Conservation (phyloP, 805 yeast species). For the Wickerhamiella nectarea region DNA sequence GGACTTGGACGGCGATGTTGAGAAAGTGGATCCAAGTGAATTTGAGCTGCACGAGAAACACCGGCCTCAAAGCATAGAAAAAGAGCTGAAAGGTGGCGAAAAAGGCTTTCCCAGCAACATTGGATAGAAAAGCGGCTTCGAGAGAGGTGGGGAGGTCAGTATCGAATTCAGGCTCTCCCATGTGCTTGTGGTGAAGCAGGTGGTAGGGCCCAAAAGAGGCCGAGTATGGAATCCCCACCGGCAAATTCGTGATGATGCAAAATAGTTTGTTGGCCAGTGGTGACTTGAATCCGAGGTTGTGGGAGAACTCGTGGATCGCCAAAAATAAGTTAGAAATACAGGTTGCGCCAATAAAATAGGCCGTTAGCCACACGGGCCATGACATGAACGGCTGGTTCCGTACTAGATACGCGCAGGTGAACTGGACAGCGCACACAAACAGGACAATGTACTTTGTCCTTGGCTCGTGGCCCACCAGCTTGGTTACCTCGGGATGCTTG, state of each 20-base stretch:
- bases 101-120: slow-evolving; percentile 73
- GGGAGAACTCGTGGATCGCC: slow-evolving; percentile 80
- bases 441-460: slow-evolving; percentile 62
- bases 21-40: slow-evolving; percentile 63
- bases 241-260: slow-evolving; percentile 64
- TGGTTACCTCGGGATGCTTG: slow-evolving; percentile 65
- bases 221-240: slow-evolving; percentile 81
- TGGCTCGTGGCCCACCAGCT: slow-evolving; percentile 78
- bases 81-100: slow-evolving; percentile 82
- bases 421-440: slow-evolving; percentile 55
- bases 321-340: slow-evolving; percentile 71
- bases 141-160: slow-evolving; percentile 75
- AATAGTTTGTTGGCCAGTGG: slow-evolving; percentile 68
- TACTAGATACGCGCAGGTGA: slow-evolving; percentile 47
- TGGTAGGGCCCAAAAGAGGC: slow-evolving; percentile 87
- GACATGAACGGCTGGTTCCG: slow-evolving; percentile 40
- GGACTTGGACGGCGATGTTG: slow-evolving; percentile 47
- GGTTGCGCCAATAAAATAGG: slow-evolving; percentile 77
- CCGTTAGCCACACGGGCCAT: slow-evolving; percentile 43
- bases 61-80: slow-evolving; percentile 82
- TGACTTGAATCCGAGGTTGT: slow-evolving; percentile 67
- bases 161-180: slow-evolving; percentile 73
- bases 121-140: slow-evolving; percentile 63
- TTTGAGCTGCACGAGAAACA: slow-evolving; percentile 63
- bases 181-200: slow-evolving; percentile 77